These are phyloP conservation scores for button mushroom (Agaricus bisporus) DNA, from an alignment of 768 basidiomycete genomes.

Conservation along the genomic window DNA sequence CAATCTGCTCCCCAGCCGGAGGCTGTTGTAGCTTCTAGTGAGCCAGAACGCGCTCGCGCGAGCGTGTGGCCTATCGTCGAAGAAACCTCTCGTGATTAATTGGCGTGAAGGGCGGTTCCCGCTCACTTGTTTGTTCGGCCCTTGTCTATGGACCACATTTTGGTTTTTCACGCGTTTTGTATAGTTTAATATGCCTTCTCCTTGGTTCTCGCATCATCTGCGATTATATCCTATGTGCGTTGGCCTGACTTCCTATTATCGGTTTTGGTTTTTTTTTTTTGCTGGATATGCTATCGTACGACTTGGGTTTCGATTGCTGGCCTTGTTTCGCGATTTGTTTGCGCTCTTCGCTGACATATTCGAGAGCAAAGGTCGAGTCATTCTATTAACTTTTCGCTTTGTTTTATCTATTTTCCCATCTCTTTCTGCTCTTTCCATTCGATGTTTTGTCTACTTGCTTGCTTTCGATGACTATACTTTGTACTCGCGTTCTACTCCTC, in stretches of 20 bases:
- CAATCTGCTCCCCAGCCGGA: conserved; percentile 5
- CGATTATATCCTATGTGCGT: conserved; percentile 5
- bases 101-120: background rate
- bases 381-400: background rate
- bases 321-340: background rate
- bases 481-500: background rate
- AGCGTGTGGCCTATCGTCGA: conserved; percentile 29
- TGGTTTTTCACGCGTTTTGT: conserved; percentile 1
- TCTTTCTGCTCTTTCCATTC: background rate
- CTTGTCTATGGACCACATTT: background rate
- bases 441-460: background rate
- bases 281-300: conserved; percentile 10
- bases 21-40: conserved; percentile 12
- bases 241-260: conserved; percentile 5
- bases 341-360: background rate
- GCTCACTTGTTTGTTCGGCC: background rate
- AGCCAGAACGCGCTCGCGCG: conserved; percentile 15
- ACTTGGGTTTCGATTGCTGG: conserved; percentile 4
- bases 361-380: conserved; percentile 6
- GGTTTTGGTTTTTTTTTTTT: conserved; percentile 6
- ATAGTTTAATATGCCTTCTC: conserved; percentile 4
- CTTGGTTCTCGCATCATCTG: background rate
- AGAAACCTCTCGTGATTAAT: conserved; percentile 19
- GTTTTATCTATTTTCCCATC: conserved; percentile 7
- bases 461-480: background rate